Percentiles rank a stretch among this genome's conserved stretches.
phyloP scores from a whole-genome alignment of 2,329 filamentous ascomycete genomes.

The Pseudogymnoascus pannorum region DNA sequence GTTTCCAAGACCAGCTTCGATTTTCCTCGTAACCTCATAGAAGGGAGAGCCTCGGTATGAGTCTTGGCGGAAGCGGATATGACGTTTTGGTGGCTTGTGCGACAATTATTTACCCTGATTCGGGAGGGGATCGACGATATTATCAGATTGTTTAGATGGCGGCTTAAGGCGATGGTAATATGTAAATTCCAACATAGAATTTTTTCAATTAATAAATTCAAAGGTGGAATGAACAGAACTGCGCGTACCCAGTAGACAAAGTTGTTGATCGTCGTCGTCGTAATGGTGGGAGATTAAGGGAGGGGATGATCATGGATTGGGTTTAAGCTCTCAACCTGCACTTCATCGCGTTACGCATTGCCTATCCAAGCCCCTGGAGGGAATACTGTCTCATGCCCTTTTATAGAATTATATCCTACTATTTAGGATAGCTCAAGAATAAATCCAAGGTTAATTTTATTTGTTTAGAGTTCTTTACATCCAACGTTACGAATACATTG shows the following conservation, averaged over 20 bases:
- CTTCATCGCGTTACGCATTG: neutral
- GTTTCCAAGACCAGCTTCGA: neutral
- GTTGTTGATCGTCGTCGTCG: slow-evolving; percentile 5
- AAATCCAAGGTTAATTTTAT: neutral
- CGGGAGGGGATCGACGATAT: neutral
- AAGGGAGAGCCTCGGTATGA: neutral
- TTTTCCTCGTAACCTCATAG: neutral
- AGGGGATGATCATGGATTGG: slow-evolving; percentile 8
- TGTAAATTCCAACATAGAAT: neutral
- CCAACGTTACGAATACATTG: neutral
- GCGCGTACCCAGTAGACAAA: neutral
- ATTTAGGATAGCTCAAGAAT: neutral
- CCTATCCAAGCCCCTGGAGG: too few species aligned
- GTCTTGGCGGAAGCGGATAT: slow-evolving; percentile 3
- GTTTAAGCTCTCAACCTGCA: slow-evolving; percentile 4
- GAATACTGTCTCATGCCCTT: neutral
- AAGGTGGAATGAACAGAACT: neutral
- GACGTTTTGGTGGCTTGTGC: slow-evolving; percentile 8
- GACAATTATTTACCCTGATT: neutral
- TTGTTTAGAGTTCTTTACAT: neutral
- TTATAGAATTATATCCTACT: neutral
- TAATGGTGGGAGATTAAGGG: slow-evolving; percentile 1
- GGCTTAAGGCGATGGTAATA: neutral
- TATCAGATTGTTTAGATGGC: slow-evolving; percentile 2
- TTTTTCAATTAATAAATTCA: neutral